Conservation (phyloP, 495 filamentous ascomycete genomes). For the Evansstolkia leycettana region DNA sequence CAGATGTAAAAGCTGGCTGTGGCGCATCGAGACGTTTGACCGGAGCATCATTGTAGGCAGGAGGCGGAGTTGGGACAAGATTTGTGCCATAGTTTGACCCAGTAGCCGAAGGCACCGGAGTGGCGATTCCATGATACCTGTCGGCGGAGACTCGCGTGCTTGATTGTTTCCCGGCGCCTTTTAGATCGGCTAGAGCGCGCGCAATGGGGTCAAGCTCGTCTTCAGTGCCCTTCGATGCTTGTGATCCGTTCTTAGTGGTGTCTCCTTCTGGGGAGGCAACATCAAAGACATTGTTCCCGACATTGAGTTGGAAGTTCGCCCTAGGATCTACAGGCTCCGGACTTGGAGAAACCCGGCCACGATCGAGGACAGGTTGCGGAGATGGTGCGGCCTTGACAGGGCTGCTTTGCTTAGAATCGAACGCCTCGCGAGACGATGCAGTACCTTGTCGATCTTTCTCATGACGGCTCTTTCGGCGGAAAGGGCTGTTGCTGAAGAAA, state of each 20-base stretch:
- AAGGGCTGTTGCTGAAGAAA: slow-evolving; percentile 93
- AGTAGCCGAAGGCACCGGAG: slow-evolving; percentile 56
- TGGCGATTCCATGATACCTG: slow-evolving; percentile 79
- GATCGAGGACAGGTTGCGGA: slow-evolving; percentile 3
- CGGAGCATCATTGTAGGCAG: slow-evolving; percentile 65
- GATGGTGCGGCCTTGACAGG: slow-evolving; percentile 16
- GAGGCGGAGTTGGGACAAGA: slow-evolving; percentile 40
- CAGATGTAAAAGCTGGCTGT: slow-evolving; percentile 80
- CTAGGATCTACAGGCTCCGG: slow-evolving; percentile 90
- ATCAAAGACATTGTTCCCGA: slow-evolving; percentile 93
- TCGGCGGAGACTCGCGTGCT: slow-evolving; percentile 80
- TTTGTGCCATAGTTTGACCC: slow-evolving; percentile 46
- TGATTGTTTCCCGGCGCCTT: slow-evolving; percentile 68
- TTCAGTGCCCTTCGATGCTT: slow-evolving; percentile 19
- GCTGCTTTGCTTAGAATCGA: slow-evolving; percentile 16
- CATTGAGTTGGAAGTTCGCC: slow-evolving; percentile 87
- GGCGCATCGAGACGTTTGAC: slow-evolving; percentile 77
- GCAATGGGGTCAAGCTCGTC: slow-evolving; percentile 78
- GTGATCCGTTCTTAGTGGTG: slow-evolving; percentile 19
- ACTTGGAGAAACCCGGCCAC: slow-evolving; percentile 34
- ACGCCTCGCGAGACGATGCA: slow-evolving; percentile 16
- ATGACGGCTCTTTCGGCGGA: slow-evolving; percentile 81
- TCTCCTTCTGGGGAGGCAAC: slow-evolving; percentile 70
- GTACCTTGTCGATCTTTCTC: slow-evolving; percentile 56
- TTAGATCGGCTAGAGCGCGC: slow-evolving; percentile 81